Evolutionary conservation across 1,284 basidiomycete species (phyloP).

Genomic region (Fomitiporia mediterranea): DNA sequence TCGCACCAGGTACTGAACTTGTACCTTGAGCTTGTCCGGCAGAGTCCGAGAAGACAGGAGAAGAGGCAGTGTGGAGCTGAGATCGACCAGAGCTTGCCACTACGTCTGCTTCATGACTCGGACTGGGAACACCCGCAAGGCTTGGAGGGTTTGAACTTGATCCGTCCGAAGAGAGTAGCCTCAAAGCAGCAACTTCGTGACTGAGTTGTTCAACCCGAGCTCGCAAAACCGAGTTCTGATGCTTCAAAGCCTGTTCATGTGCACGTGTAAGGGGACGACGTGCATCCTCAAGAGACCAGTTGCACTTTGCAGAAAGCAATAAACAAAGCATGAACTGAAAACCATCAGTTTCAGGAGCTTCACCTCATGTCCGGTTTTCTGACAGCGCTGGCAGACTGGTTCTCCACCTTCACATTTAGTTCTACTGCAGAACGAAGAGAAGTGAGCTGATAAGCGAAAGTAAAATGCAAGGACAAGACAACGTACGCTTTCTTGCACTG

Average conservation of each 20-base stretch:
- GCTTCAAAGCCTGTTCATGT: conserved; percentile 18
- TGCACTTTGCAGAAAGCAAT: conserved; percentile 4
- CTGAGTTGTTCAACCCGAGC: conserved; percentile 16
- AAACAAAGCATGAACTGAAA: neutral
- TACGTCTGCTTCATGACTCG: neutral
- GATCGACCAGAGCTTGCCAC: neutral
- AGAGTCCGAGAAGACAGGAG: neutral
- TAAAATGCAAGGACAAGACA: neutral
- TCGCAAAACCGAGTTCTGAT: conserved; percentile 17
- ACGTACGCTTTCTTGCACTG: conserved; percentile 21
- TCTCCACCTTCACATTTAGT: conserved; percentile 17
- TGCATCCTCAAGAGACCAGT: conserved; percentile 16
- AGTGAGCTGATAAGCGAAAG: neutral
- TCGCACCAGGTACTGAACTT: neutral
- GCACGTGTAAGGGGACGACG: conserved; percentile 17
- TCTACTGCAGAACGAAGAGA: conserved; percentile 11
- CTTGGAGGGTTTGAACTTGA: neutral
- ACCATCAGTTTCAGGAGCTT: too few relatives aligned
- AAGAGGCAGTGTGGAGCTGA: neutral
- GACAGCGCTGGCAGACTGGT: conserved; percentile 18
- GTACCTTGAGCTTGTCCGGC: neutral
- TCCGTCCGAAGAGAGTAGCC: neutral
- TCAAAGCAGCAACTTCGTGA: conserved; percentile 1
- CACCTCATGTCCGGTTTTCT: conserved; percentile 20
- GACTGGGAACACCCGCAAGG: neutral